These are phyloP conservation scores for Yarrowia divulgata DNA, from an alignment of 805 yeast genomes.

Conservation along the genomic window DNA sequence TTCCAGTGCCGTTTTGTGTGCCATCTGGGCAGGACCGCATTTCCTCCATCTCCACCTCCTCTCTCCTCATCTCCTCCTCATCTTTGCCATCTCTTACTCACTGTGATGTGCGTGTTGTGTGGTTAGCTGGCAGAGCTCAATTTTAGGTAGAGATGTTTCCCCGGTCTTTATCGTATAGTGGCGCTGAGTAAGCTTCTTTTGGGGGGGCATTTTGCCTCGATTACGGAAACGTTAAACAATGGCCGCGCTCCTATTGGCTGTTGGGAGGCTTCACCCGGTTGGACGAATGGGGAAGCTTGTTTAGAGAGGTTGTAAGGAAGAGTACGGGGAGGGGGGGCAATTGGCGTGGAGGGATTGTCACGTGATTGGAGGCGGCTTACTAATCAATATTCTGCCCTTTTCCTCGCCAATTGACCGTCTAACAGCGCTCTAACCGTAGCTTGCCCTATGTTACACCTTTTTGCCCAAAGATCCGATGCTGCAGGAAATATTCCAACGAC, in stretches of 20 bases:
- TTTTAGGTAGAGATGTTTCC: slow-evolving; percentile 24
- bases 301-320: neutral
- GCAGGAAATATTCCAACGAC: neutral
- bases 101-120: slow-evolving; percentile 20
- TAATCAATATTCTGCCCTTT: too few species aligned
- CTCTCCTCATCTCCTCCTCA: neutral
- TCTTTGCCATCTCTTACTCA: neutral
- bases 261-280: neutral
- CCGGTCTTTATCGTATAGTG: slow-evolving; percentile 34
- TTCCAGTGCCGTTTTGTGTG: neutral
- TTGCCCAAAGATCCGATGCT: too few species aligned
- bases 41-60: neutral
- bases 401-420: too few species aligned
- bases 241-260: slow-evolving; percentile 13
- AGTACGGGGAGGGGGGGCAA: neutral
- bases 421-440: too few species aligned
- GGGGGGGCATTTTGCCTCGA: neutral
- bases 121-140: neutral
- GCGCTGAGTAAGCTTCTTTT: slow-evolving; percentile 26
- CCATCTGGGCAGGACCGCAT: too few species aligned
- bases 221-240: slow-evolving; percentile 25
- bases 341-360: too few species aligned
- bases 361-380: too few species aligned
- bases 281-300: slow-evolving; percentile 29
- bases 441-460: too few species aligned